A percentile compares a stretch with the other conserved stretches of the same genome.
phyloP scores from a whole-genome alignment of 257 asterid species.

The Rauvolfia tetraphylla region DNA sequence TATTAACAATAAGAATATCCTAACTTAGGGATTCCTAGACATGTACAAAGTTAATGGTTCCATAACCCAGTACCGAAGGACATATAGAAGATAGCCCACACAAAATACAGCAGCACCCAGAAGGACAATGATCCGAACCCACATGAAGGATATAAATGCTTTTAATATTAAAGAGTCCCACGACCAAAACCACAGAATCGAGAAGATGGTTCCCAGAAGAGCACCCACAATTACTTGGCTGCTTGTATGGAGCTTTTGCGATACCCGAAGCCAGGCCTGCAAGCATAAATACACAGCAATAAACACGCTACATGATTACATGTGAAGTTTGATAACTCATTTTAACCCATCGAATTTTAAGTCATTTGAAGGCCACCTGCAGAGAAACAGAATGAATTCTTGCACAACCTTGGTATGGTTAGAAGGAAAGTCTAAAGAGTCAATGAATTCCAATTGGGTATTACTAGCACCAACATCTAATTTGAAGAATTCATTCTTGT shows the following conservation, averaged over 20 bases:
- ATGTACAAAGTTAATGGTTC: conserved; percentile 25
- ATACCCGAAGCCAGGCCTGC: conserved; percentile 90
- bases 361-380: background rate
- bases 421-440: background rate
- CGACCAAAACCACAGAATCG: conserved; percentile 56
- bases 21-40: conserved; percentile 11
- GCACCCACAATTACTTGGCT: conserved; percentile 78
- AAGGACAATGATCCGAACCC: conserved; percentile 42
- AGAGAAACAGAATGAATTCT: background rate
- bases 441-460: no score
- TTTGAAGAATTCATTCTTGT: no score
- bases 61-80: conserved; percentile 32
- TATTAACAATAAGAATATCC: background rate
- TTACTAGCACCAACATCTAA: no score
- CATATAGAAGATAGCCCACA: conserved; percentile 31
- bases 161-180: conserved; percentile 50
- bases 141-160: conserved; percentile 33
- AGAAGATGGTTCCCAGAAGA: conserved; percentile 44
- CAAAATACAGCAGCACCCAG: conserved; percentile 32
- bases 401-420: background rate
- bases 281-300: conserved; percentile 3
- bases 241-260: conserved; percentile 58
- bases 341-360: background rate
- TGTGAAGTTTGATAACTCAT: background rate
- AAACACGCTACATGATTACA: background rate